Percentiles rank a stretch among this genome's conserved stretches.
These are phyloP conservation scores for Dacryopinax spathularia DNA, from an alignment of 768 basidiomycete species.

Conservation along the genomic window DNA sequence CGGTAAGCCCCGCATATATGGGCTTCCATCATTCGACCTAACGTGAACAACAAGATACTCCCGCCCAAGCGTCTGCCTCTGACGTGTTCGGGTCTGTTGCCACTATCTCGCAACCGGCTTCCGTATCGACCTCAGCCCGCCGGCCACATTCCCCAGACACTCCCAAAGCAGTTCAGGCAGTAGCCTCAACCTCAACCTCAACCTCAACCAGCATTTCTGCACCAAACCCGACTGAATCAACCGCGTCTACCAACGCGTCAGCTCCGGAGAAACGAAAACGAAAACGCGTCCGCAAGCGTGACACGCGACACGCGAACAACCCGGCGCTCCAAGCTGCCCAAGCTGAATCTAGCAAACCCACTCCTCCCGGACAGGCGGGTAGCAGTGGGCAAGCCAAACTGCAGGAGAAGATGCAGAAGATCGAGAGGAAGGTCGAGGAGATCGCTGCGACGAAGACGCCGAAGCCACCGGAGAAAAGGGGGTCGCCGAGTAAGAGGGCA, in stretches of 20 bases:
- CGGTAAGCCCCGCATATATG: neutral
- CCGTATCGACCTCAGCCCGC: too few relatives aligned
- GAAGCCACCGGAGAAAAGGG: neutral
- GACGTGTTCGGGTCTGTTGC: too few relatives aligned
- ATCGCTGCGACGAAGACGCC: neutral
- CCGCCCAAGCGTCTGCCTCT: neutral
- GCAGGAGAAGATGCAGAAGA: neutral
- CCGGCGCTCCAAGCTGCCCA: neutral
- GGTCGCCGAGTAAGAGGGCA: neutral
- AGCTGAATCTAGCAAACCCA: neutral
- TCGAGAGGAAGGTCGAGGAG: neutral
- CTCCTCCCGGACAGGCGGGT: too few relatives aligned
- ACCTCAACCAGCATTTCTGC: neutral
- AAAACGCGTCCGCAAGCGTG: neutral
- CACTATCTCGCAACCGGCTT: too few relatives aligned
- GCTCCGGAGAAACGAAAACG: neutral
- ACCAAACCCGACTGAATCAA: neutral
- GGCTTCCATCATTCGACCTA: neutral
- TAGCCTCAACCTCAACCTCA: neutral
- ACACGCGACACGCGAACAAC: conserved; percentile 1
- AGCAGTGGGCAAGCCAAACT: neutral
- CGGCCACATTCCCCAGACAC: too few relatives aligned
- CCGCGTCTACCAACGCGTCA: neutral
- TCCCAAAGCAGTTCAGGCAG: too few relatives aligned
- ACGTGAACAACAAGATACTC: neutral